Evolutionary conservation across 208 protist genomes (phyloP), one percentile per base, ranked within the genome.

Genomic region (Trypanosoma conorhini): DNA sequence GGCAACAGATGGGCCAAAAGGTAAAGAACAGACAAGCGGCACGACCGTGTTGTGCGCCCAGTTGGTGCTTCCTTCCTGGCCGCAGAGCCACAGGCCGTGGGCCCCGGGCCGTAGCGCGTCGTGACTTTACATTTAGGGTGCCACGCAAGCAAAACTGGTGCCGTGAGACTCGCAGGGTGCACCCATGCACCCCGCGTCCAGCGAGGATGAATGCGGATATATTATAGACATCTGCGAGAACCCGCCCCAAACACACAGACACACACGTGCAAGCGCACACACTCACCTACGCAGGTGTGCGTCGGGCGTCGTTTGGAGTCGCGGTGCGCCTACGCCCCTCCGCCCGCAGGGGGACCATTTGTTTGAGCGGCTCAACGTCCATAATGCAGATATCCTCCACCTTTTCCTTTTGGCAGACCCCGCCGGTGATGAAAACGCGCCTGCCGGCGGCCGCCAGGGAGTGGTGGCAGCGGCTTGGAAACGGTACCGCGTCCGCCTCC

Each of bases 391-490:
- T 28, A 63, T 52, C 56, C 48, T 60, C 56, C 48, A 62, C 35
- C 1, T 30, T 24, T 33, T 55, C 73, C 38, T 28, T 17, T 15
- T 19, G 17, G 19, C 19, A 50, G 17, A 61, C n/a, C 5, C 87
- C 87, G 19, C 87, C 87, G 10, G 88, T 80, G 19, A 92, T 58
- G 60, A 80, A 89, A 8, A 84, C 79, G 35, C 81, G 65, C n/a
- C 83, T 77, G 55, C 64, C 65, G 24, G 70, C 67, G 3, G 68
- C 82, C 28, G 77, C 79, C 21, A 79, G 42, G 3, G 80, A 76
- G 65, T 88, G 83, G 51, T 86, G 61, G 22, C 68, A 71, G 31
- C 82, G 73, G 30, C 48, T 42, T 9, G 81, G 81, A 5, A 79
- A 33, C 15, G 51, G 48, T 19, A 48, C 56, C 28, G 42, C n/a